These are phyloP conservation scores for Melampsora americana DNA, from an alignment of 1,284 basidiomycete genomes.

Conservation along the genomic window DNA sequence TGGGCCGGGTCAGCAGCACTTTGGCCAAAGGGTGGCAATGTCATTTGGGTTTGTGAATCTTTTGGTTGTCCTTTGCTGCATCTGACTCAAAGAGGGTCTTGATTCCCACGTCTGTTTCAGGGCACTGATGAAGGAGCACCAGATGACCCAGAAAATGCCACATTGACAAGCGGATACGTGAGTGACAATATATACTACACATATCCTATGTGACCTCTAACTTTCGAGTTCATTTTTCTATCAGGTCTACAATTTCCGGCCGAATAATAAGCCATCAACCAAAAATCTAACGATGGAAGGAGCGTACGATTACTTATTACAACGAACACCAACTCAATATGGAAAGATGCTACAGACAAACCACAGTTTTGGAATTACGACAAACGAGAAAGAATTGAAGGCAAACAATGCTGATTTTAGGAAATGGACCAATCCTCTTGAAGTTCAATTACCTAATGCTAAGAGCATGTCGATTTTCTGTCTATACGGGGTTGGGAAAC, in stretches of 20 bases:
- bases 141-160: slow-evolving; percentile 67
- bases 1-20: slow-evolving; percentile 84
- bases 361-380: slow-evolving; percentile 90
- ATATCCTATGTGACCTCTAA: background rate
- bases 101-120: background rate
- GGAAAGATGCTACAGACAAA: slow-evolving; percentile 85
- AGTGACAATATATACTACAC: slow-evolving; percentile 38
- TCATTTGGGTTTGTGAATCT: slow-evolving; percentile 75
- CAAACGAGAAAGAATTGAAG: slow-evolving; percentile 61
- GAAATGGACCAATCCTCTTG: slow-evolving; percentile 95
- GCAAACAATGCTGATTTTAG: slow-evolving; percentile 55
- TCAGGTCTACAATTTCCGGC: slow-evolving; percentile 48
- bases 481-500: slow-evolving; percentile 91
- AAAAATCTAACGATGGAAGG: slow-evolving; percentile 77
- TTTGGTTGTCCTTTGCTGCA: slow-evolving; percentile 52
- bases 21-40: slow-evolving; percentile 72
- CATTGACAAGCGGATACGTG: slow-evolving; percentile 49
- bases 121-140: slow-evolving; percentile 59
- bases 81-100: slow-evolving; percentile 9
- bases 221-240: slow-evolving; percentile 42
- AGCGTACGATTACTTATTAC: slow-evolving; percentile 74
- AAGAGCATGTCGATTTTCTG: slow-evolving; percentile 92
- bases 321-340: slow-evolving; percentile 69
- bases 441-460: slow-evolving; percentile 79
- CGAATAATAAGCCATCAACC: slow-evolving; percentile 54